Base-by-base conservation (phyloP, 208 protist genomes). In the Zelonia costaricensis region DNA sequence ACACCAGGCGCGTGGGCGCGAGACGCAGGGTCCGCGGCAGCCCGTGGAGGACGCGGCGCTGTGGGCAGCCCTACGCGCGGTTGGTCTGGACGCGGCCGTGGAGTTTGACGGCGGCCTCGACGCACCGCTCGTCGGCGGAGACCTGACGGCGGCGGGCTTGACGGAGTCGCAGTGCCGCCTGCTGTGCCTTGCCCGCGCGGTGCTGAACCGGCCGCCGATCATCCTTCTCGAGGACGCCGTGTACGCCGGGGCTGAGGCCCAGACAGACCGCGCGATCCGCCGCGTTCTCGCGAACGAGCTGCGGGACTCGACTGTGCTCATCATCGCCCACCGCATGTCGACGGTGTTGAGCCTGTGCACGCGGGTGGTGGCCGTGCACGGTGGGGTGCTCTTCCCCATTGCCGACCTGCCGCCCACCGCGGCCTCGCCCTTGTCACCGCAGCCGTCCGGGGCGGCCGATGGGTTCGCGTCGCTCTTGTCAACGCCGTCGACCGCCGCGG, bases 171-270 rank as follows among this genome's bases (percentile, higher is more conserved):
- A 97, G 42, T 92, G 98, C 72, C 97, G 98, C 66, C 77, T 98
- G 23, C 56, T 99, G 1, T 98, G 95, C 72, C 54, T 99, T 10
- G 95, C 93, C 6, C 78, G 97, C 38, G 97, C 97, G 2, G 47
- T 99, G 7, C 74, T 99, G 15, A 86, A 84, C 42, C 44, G 57
- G 45, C 74, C 94, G 13, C 78, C 76, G 44, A 78, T 99, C 7
- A 40, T 99, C 9, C 83, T 99, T 15, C 64, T 99, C 28, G 98
- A 99, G 67, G 98, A 99, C 73, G 47, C 74, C 40, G 82, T 94
- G 1, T 93, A 93, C 36, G 74, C 83, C 1, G 45, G 47, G n/a
- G 83, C 83, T 10, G 93, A 92, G 65, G 52, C 66, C 22, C 75
- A 86, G 31, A 78, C 89, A 0, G 95, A 98, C 46, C 49, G 27